Evolutionary conservation across 2,329 filamentous ascomycete species (phyloP), one percentile per base, ranked within the genome.

Genomic region (Coniochaeta pulveracea): DNA sequence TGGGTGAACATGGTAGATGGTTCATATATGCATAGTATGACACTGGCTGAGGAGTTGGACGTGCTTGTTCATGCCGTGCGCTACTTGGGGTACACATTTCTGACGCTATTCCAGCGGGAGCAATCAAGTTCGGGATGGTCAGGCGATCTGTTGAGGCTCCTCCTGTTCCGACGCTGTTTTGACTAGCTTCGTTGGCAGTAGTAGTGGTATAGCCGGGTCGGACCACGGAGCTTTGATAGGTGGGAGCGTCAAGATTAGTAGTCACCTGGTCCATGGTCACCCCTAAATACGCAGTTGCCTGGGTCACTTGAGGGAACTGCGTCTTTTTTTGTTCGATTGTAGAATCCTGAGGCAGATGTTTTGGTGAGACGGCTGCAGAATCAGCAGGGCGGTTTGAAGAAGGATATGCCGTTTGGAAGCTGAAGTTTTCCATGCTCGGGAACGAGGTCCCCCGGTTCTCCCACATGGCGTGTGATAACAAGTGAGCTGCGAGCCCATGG

Each of bases 361-460:
- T 59, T 5, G 56, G 57, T 5, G 56, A 60, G 6, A 61, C 44
- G 7, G 51, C 49, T 4, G 54, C 52, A 7, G 56, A 50, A 33
- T 44, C 46, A 6, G 44, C 41, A 3, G 25, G 33, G 5, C 14
- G 18, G 14, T 14, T 23, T 14, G 15, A 14, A 24, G 41, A 31
- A 9, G 43, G 42, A 21, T 38, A 34, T 8, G 50, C 43, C 19
- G 49, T 46, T 15, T 51, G 39, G 19, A 58, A 47, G 10, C 36
- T 38, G 24, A 54, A 57, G 11, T 47, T 55, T 23, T 55, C 50
- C 10, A 58, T 38, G 4, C 45, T 46, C 5, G 56, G 56, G 21
- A 57, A 45, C 6, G 56, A 59, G 2, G 50, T 44, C 5, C 52
- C 52, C 23, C 52, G 45, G 14, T 45, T 38, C 6, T 47, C 48